Conservation (phyloP, 2,329 filamentous ascomycete genomes). For the Paracoccidioides lutzii region DNA sequence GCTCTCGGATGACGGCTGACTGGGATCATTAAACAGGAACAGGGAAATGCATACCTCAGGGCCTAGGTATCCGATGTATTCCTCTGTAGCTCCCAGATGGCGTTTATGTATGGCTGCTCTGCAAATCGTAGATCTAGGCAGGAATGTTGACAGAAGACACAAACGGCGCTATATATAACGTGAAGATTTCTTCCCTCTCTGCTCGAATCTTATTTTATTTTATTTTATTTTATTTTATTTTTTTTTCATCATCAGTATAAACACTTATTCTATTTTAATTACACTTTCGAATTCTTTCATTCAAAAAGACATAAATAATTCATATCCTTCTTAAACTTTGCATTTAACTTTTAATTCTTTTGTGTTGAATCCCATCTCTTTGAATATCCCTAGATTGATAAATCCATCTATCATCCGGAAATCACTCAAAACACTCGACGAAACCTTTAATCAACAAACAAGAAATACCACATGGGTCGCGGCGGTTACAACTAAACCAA, state of each 20-base stretch:
- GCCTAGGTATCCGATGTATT: background rate
- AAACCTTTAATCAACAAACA: background rate
- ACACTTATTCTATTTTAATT: background rate
- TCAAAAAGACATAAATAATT: slow-evolving; percentile 1
- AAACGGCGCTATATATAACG: slow-evolving; percentile 2
- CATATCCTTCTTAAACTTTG: background rate
- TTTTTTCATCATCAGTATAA: background rate
- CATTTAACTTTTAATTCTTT: background rate
- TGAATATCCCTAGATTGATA: background rate
- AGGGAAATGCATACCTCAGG: background rate
- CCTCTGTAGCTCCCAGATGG: background rate
- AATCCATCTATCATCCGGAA: background rate
- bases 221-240: background rate
- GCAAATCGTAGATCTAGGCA: background rate
- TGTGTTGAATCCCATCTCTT: background rate
- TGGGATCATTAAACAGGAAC: background rate
- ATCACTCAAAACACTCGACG: background rate
- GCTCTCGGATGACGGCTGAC: background rate
- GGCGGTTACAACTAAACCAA: slow-evolving; percentile 4
- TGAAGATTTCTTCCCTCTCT: slow-evolving; percentile 1
- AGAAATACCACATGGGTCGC: slow-evolving; percentile 1
- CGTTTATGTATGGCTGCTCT: background rate
- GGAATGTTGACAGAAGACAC: background rate
- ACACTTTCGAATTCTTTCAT: slow-evolving; percentile 1
- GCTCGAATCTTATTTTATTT: background rate